phyloP scores from a whole-genome alignment of 768 basidiomycete genomes.

The Pisolithus orientalis region DNA sequence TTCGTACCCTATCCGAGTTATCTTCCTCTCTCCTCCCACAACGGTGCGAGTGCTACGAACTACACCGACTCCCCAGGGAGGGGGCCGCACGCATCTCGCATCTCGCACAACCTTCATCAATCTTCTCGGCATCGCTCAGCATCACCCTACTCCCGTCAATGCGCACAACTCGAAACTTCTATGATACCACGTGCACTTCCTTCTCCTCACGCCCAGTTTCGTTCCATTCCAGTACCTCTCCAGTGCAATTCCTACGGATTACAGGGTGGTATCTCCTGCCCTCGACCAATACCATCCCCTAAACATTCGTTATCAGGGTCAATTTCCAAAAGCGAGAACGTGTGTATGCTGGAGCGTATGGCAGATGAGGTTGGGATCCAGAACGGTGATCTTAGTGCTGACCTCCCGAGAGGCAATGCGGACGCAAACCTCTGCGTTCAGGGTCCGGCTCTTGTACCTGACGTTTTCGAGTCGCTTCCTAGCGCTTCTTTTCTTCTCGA shows the following conservation, averaged over 20 bases:
- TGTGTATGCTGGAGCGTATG: constrained; percentile 67
- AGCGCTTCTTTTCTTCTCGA: constrained; percentile 48
- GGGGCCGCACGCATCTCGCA: constrained; percentile 52
- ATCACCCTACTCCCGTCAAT: constrained; percentile 56
- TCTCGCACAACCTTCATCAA: constrained; percentile 52
- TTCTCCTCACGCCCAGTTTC: constrained; percentile 13
- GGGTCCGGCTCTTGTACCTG: constrained; percentile 9
- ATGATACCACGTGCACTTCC: constrained; percentile 3
- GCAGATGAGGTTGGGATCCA: constrained; percentile 47
- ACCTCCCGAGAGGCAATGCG: constrained; percentile 18
- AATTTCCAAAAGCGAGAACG: constrained; percentile 34
- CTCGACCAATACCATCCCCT: constrained; percentile 64
- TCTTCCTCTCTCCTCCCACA: constrained; percentile 9
- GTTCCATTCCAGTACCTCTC: constrained; percentile 13
- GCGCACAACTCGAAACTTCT: constrained; percentile 31
- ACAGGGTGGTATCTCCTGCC: constrained; percentile 47
- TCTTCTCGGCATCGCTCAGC: constrained; percentile 54
- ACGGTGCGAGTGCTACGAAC: constrained; percentile 8
- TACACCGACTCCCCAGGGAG: constrained; percentile 45
- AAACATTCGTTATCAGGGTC: constrained; percentile 40
- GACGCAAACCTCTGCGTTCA: constrained; percentile 15
- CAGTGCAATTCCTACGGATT: constrained; percentile 26
- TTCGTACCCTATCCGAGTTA: constrained; percentile 16
- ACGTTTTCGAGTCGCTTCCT: constrained; percentile 56
- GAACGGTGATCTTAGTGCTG: constrained; percentile 21